phyloP scores from a whole-genome alignment of 2,329 filamentous ascomycete genomes.

The Fusarium sp. region DNA sequence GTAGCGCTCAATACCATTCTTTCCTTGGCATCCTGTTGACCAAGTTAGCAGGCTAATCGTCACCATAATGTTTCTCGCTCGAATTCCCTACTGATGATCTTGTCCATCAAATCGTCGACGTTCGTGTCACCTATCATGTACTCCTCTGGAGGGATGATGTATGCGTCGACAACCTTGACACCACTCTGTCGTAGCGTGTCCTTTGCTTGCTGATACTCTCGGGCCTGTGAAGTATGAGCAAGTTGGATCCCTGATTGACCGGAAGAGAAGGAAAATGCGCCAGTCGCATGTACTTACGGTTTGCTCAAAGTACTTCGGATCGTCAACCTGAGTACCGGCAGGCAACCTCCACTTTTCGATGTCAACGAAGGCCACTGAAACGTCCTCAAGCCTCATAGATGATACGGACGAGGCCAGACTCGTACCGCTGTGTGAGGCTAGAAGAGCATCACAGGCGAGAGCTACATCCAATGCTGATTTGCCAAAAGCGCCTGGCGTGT shows the following conservation, averaged over 20 bases:
- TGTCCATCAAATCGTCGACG: not conserved
- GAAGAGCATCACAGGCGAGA: not conserved
- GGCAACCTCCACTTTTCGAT: not conserved
- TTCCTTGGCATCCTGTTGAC: not conserved
- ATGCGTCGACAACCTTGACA: not conserved
- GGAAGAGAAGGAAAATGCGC: not conserved
- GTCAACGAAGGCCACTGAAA: not conserved
- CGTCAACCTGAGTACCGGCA: not conserved
- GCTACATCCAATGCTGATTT: not conserved
- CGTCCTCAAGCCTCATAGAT: not conserved
- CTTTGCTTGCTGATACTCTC: not conserved
- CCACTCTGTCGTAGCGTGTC: not conserved
- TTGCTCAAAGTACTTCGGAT: not conserved
- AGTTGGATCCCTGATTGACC: not conserved
- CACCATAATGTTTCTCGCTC: not conserved
- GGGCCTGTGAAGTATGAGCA: not conserved
- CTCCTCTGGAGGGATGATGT: not conserved
- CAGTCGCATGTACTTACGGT: not conserved
- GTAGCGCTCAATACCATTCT: not conserved
- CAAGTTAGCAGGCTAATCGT: not conserved
- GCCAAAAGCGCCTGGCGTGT: not conserved
- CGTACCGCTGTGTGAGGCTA: not conserved
- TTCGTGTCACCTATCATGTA: not conserved
- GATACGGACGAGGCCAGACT: not conserved
- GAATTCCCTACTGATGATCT: not conserved